Base-by-base conservation (phyloP, 2,329 filamentous ascomycete genomes). In the Teratosphaeria viscida region DNA sequence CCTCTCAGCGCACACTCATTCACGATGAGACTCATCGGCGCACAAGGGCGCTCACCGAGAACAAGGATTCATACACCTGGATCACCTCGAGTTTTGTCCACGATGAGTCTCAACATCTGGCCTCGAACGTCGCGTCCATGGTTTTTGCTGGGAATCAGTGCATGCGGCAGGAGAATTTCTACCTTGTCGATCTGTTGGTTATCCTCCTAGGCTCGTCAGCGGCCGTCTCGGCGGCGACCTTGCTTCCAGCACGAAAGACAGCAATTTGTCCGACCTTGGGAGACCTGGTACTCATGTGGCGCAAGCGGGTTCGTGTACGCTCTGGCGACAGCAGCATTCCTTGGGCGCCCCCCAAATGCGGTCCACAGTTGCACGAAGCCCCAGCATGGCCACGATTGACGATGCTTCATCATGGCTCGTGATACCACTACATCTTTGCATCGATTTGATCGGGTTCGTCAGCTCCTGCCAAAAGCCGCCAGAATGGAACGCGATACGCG, bases 1-100 rank as follows among this genome's bases (percentile, higher is more conserved):
- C 83, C 82, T 0, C 65, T 83, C 2, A 83, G 82, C 2, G 82
- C 84, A 0, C 84, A 80, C 68, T 77, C 82, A 0, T 70, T 78
- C 8, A 76, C 72, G 35, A 81, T 79, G 0, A 75, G 75, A 3
- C 71, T 74, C 54, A 73, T 81, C 60, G 81, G 78, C 1, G 37
- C 37, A 43, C 12, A 14, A n/a, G 7, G 37, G 12, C 37, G 16
- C 11, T 43, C 12, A 43, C 37, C 16, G 37, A 43, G 16, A n/a
- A 14, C 11, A n/a, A 43, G 37, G 3, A 14, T 16, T n/a, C 14
- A 14, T 43, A 43, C 37, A 43, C 37, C 37, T 43, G 37, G 37
- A 43, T 43, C 11, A 43, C 14, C 3, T 43, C 37, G 2, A 43
- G 16, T 43, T 43, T 43, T 43, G 37, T 43, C 37, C 37, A 43